phyloP scores from a whole-genome alignment of 2,329 filamentous ascomycete genomes.

The Ascochyta viciae-villosae region DNA sequence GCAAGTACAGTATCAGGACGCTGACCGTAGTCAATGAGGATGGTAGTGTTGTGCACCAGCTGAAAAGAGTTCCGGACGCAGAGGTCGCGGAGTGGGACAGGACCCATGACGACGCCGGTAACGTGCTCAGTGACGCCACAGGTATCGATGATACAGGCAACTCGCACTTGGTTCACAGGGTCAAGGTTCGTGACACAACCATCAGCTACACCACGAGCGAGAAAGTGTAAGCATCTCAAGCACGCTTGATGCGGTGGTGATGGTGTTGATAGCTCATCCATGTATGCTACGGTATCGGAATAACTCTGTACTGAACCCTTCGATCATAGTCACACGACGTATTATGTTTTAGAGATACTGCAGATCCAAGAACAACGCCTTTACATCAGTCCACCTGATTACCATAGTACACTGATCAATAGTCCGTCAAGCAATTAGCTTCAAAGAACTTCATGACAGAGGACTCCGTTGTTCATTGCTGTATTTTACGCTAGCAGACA shows the following conservation, averaged over 20 bases:
- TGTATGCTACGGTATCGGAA: neutral
- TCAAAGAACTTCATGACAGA: too few species aligned
- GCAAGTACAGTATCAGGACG: constrained; percentile 34
- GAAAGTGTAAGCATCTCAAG: constrained; percentile 1
- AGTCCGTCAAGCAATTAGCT: too few species aligned
- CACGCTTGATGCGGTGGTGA: neutral
- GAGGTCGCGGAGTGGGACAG: constrained; percentile 40
- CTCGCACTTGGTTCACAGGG: constrained; percentile 19
- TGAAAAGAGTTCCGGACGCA: constrained; percentile 33
- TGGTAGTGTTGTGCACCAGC: constrained; percentile 37
- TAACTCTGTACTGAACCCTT: neutral
- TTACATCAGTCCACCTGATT: too few species aligned
- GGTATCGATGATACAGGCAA: constrained; percentile 9
- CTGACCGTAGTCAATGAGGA: constrained; percentile 37
- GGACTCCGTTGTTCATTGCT: too few species aligned
- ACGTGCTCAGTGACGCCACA: constrained; percentile 24
- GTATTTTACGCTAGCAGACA: too few species aligned
- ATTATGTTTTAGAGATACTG: too few species aligned
- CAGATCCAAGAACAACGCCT: too few species aligned
- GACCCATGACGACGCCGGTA: constrained; percentile 39
- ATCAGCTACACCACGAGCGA: neutral
- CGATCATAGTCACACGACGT: too few species aligned
- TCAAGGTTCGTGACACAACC: constrained; percentile 18
- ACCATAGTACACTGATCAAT: too few species aligned
- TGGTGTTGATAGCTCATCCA: too few species aligned